Base-by-base conservation (phyloP, 129 eudicot genomes). In the Escallonia herrerae region DNA sequence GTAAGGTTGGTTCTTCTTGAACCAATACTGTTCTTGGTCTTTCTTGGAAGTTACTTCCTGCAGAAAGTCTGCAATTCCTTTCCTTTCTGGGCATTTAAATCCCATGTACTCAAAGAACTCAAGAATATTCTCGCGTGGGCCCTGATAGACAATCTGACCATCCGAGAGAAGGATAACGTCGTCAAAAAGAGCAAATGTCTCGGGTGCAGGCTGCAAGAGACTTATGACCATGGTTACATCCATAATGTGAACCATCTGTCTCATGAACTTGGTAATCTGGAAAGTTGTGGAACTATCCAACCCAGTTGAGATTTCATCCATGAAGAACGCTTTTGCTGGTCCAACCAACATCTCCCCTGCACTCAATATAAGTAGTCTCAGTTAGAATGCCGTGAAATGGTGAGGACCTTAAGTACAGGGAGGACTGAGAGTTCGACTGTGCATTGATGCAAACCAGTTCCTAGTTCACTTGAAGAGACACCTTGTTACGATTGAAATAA, bases 11-110 rank as follows among this genome's bases (percentile, higher is more conserved):
- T 80, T 58, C 44, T 60, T 80, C 1, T 48, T 69, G 55, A 54
- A 80, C 86, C 89, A 86, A 38, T 86, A 86, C 22, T 86, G 95
- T 48, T 80, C 84, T 67, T 86, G 95, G 56, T 86, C 89, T 40
- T 83, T 86, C 50, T n/a, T 72, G 3, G 95, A 86, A 53, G 84
- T 81, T 8, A 85, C 90, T 15, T 84, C 90, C 56, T 80, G 90
- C 46, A 84, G 66, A 54, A 84, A 84, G 74, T 84, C 90, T 1
- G 86, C 86, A 5, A 74, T 82, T 57, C 90, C 90, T 74, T 84
- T 84, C 60, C 90, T 84, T 37, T 80, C 84, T 2, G 90, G 90
- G 72, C 90, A 80, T 52, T 71, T 77, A 73, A 84, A 84, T 33
- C 90, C 90, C 11, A 66, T 50, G 40, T 42, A 41, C 68, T 77